These are phyloP conservation scores for Teratosphaeria viscida DNA, from an alignment of 2,329 filamentous ascomycete species.

Conservation along the genomic window DNA sequence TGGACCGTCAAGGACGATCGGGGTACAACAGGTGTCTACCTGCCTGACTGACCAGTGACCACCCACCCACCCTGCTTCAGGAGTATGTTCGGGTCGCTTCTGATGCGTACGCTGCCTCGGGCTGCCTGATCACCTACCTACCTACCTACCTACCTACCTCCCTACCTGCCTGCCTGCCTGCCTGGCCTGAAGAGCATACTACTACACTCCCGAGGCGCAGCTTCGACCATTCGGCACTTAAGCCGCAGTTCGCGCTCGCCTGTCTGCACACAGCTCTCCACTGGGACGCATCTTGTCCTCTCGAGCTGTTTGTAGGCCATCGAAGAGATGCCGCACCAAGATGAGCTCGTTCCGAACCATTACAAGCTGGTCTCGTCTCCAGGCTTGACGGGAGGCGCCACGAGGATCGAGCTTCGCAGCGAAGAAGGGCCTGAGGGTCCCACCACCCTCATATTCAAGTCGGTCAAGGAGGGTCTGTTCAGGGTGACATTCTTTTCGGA, in stretches of 20 bases:
- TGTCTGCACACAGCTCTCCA: background rate
- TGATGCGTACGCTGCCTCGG: too few relatives aligned
- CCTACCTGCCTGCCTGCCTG: too few relatives aligned
- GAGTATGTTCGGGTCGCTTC: background rate
- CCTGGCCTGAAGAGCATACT: too few relatives aligned
- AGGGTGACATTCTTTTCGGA: conserved; percentile 55
- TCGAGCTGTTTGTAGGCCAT: background rate
- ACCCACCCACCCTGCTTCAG: background rate
- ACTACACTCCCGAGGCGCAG: background rate
- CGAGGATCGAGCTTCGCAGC: background rate
- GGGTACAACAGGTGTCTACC: background rate
- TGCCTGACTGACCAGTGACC: background rate
- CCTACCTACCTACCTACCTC: too few relatives aligned
- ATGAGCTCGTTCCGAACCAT: background rate
- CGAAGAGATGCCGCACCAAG: background rate
- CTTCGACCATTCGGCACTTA: background rate
- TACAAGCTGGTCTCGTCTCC: background rate
- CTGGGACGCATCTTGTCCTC: background rate
- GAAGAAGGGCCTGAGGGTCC: background rate
- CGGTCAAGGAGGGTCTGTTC: conserved; percentile 53
- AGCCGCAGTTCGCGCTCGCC: background rate
- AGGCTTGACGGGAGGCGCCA: background rate
- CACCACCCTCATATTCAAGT: conserved; percentile 47
- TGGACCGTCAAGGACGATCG: background rate
- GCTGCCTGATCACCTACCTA: too few relatives aligned